These are phyloP conservation scores for Megacollybia marginata DNA, from an alignment of 768 basidiomycete species.

Conservation along the genomic window DNA sequence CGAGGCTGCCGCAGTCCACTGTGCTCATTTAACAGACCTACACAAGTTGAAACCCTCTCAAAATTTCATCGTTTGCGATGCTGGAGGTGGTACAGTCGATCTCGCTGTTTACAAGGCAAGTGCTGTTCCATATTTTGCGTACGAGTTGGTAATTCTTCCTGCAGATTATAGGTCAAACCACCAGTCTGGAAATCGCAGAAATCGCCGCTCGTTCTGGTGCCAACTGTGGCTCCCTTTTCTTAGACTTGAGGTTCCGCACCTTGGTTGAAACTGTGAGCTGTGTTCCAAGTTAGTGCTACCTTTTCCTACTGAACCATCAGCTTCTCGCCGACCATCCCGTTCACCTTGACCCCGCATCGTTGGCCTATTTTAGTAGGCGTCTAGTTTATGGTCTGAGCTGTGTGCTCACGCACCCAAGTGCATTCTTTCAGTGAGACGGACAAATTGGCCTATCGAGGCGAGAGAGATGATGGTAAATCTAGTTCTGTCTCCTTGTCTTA, in stretches of 20 bases:
- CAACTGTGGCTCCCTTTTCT: conserved; percentile 82
- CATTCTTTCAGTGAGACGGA: conserved; percentile 86
- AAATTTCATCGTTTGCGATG: conserved; percentile 89
- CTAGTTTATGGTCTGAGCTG: neutral
- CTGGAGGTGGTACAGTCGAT: conserved; percentile 74
- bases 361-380: conserved; percentile 70
- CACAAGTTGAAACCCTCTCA: conserved; percentile 76
- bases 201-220: conserved; percentile 83
- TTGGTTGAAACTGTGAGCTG: conserved; percentile 49
- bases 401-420: conserved; percentile 30
- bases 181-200: conserved; percentile 85
- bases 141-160: conserved; percentile 2
- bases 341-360: conserved; percentile 73
- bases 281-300: neutral
- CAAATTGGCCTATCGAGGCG: conserved; percentile 70
- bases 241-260: conserved; percentile 81
- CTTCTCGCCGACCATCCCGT: conserved; percentile 78
- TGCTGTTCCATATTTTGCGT: neutral
- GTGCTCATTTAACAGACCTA: conserved; percentile 72
- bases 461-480: conserved; percentile 63
- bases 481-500: neutral
- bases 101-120: conserved; percentile 53
- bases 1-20: conserved; percentile 90
- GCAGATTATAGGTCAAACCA: conserved; percentile 70
- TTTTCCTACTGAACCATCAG: conserved; percentile 9